Percentiles rank a stretch among this genome's conserved stretches.
phyloP scores from a whole-genome alignment of 2,329 filamentous ascomycete genomes.

The Aureobasidium sp. region DNA sequence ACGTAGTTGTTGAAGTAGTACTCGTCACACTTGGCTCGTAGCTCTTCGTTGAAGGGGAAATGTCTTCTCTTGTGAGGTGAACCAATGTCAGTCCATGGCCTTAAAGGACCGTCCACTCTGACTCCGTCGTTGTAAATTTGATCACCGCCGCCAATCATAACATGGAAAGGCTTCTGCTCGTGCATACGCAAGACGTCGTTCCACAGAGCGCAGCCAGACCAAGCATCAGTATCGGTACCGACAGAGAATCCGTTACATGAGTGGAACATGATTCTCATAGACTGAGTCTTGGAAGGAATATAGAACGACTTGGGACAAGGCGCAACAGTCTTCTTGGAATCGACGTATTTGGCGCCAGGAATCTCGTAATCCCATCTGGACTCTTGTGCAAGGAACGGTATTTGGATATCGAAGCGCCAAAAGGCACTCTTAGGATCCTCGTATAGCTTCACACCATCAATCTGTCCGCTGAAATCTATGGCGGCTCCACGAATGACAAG shows the following conservation, averaged over 20 bases:
- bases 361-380: constrained; percentile 83
- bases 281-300: constrained; percentile 65
- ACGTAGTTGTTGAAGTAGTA: constrained; percentile 90
- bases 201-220: constrained; percentile 98
- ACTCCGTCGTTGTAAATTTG: constrained; percentile 96
- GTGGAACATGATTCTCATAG: constrained; percentile 99
- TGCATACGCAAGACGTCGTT: constrained; percentile 94
- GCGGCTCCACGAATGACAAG: constrained; percentile 63
- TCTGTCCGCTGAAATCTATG: constrained; percentile 36
- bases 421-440: constrained; percentile 66
- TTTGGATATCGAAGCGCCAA: constrained; percentile 64
- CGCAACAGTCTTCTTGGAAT: constrained; percentile 39
- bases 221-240: constrained; percentile 80
- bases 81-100: constrained; percentile 66
- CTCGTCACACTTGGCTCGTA: constrained; percentile 88
- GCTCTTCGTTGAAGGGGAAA: constrained; percentile 75
- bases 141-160: constrained; percentile 98
- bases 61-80: constrained; percentile 75
- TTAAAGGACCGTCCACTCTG: constrained; percentile 86
- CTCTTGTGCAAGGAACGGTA: constrained; percentile 77
- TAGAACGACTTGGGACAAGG: constrained; percentile 56
- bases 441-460: constrained; percentile 63
- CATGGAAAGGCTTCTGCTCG: constrained; percentile 92
- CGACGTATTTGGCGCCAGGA: constrained; percentile 68
- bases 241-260: constrained; percentile 94